Conservation (phyloP, 192 early-diverging fungal species). For the Martensiomyces pterosporus region DNA sequence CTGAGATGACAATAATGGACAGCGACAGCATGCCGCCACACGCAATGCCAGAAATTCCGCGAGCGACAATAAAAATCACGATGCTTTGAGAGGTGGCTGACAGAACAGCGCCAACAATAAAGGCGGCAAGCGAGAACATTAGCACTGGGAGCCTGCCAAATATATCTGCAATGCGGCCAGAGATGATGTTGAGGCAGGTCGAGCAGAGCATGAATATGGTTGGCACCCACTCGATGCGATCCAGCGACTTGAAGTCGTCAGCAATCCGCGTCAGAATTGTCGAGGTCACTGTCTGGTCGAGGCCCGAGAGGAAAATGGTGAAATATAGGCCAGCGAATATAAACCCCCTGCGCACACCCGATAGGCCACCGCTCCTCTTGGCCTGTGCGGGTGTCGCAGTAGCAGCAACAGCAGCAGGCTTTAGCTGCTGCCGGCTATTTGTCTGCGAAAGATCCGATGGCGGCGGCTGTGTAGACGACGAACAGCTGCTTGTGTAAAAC, state of each 20-base stretch:
- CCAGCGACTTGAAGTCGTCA: conserved; percentile 66
- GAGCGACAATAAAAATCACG: conserved; percentile 59
- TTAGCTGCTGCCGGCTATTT: too few species aligned
- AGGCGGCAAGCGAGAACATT: conserved; percentile 37
- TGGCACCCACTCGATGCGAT: conserved; percentile 83
- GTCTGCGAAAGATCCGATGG: too few species aligned
- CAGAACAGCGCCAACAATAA: conserved; percentile 43
- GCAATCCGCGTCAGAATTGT: conserved; percentile 78
- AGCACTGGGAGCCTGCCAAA: conserved; percentile 52
- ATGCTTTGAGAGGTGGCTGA: conserved; percentile 43
- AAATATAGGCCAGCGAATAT: conserved; percentile 54
- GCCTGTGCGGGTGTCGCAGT: background rate
- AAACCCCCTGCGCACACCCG: conserved; percentile 5
- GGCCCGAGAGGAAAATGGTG: conserved; percentile 68
- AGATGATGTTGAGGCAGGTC: conserved; percentile 70
- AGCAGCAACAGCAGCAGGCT: too few species aligned
- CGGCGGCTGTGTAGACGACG: too few species aligned
- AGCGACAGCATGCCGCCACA: conserved; percentile 63
- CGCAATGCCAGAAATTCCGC: conserved; percentile 70
- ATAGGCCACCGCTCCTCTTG: background rate
- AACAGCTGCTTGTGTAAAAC: conserved; percentile 1
- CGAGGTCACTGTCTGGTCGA: conserved; percentile 85
- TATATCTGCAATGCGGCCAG: conserved; percentile 85
- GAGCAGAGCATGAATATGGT: conserved; percentile 67
- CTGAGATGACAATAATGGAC: conserved; percentile 71